Conservation (phyloP, 1,139 yeast genomes). For the Hyphopichia fennica region DNA sequence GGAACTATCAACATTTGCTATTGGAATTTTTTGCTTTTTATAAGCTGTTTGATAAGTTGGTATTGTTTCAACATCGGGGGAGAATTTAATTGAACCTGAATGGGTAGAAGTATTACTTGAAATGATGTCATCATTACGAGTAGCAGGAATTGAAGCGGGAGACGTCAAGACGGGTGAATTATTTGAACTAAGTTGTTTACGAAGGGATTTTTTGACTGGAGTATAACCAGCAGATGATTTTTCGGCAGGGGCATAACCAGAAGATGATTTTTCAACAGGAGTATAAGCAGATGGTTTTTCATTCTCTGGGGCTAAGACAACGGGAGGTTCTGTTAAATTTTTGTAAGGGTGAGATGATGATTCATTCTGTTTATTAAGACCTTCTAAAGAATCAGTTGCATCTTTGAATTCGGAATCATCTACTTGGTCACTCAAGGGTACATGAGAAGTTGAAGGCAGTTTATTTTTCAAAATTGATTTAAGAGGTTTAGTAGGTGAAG, state of each 20-base stretch:
- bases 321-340: constrained; percentile 5
- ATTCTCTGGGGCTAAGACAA: not conserved
- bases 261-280: not conserved
- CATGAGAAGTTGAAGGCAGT: constrained; percentile 7
- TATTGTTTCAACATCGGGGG: constrained; percentile 41
- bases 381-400: constrained; percentile 5
- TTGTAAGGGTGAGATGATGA: constrained; percentile 11
- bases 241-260: not conserved
- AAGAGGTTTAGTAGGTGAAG: constrained; percentile 24
- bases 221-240: not conserved
- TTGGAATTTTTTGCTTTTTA: not conserved
- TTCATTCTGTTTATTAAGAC: not conserved
- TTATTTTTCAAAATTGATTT: constrained; percentile 37
- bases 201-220: not conserved
- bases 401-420: constrained; percentile 10
- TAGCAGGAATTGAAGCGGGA: not conserved
- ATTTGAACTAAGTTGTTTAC: not conserved
- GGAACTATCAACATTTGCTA: not conserved
- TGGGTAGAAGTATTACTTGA: constrained; percentile 17
- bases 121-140: constrained; percentile 7
- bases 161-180: not conserved
- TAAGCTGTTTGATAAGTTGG: constrained; percentile 18
- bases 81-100: constrained; percentile 37
- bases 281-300: not conserved
- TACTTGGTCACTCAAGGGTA: constrained; percentile 8